Conservation (phyloP, 2,329 filamentous ascomycete genomes). For the Aureobasidium zeae region DNA sequence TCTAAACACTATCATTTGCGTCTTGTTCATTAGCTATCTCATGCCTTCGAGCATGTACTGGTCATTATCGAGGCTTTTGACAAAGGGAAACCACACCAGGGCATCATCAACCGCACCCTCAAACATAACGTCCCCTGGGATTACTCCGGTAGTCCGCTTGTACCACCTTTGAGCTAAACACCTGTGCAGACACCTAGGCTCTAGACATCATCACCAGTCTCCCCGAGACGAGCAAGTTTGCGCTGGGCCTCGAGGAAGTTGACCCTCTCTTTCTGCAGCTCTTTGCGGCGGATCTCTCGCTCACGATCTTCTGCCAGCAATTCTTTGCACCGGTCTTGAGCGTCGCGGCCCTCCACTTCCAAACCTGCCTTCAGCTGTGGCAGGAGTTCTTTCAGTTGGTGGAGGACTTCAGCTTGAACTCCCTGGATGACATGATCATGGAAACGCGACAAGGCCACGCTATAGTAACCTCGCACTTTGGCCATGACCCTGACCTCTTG, state of each 20-base stretch:
- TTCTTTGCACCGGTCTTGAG: slow-evolving; percentile 19
- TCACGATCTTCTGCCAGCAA: slow-evolving; percentile 30
- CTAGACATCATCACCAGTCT: slow-evolving; percentile 1
- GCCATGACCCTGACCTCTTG: slow-evolving; percentile 54
- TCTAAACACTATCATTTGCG: too few species aligned
- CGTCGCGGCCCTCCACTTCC: slow-evolving; percentile 17
- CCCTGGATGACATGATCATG: slow-evolving; percentile 43
- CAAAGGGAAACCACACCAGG: too few species aligned
- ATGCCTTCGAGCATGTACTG: too few species aligned
- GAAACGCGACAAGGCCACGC: slow-evolving; percentile 55
- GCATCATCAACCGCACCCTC: too few species aligned
- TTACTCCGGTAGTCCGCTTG: too few species aligned
- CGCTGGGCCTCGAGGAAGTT: slow-evolving; percentile 16
- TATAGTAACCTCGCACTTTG: slow-evolving; percentile 60
- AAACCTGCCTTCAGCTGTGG: slow-evolving; percentile 21
- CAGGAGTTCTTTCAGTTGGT: slow-evolving; percentile 17
- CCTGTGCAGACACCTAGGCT: too few species aligned
- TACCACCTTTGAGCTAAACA: too few species aligned
- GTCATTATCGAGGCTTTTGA: too few species aligned
- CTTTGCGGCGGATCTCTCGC: slow-evolving; percentile 20
- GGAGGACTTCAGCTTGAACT: slow-evolving; percentile 30
- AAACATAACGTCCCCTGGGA: too few species aligned
- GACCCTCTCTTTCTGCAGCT: slow-evolving; percentile 14
- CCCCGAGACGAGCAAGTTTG: slow-evolving; percentile 13
- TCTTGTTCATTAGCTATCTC: too few species aligned